Percentiles rank a stretch among this genome's conserved stretches.
These are phyloP conservation scores for Fusarium lyarnte DNA, from an alignment of 2,329 filamentous ascomycete genomes.

Conservation along the genomic window DNA sequence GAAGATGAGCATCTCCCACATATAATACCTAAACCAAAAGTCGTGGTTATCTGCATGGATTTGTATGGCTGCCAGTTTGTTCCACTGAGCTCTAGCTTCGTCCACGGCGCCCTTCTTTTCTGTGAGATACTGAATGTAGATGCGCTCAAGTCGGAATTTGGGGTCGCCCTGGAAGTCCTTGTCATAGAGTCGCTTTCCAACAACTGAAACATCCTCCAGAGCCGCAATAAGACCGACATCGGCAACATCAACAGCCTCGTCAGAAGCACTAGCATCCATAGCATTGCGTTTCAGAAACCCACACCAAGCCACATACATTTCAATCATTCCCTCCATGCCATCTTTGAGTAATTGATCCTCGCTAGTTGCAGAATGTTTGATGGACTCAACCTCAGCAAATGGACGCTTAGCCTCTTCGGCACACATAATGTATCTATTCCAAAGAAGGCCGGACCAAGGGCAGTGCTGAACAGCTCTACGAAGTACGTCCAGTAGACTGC, in stretches of 20 bases:
- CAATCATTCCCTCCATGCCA: constrained; percentile 87
- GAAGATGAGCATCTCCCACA: constrained; percentile 84
- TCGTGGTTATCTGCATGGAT: constrained; percentile 82
- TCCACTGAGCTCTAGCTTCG: constrained; percentile 81
- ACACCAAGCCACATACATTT: constrained; percentile 95
- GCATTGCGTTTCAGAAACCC: constrained; percentile 89
- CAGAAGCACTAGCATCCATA: constrained; percentile 75
- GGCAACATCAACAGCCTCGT: constrained; percentile 88
- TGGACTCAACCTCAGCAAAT: constrained; percentile 83
- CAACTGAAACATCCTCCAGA: constrained; percentile 84
- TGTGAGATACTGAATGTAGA: constrained; percentile 90
- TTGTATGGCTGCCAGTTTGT: constrained; percentile 70
- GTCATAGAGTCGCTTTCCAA: constrained; percentile 79
- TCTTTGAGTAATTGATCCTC: constrained; percentile 85
- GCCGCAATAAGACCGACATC: constrained; percentile 89
- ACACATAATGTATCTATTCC: constrained; percentile 87
- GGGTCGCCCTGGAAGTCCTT: constrained; percentile 84
- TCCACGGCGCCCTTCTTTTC: constrained; percentile 82
- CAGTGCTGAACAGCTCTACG: constrained; percentile 89
- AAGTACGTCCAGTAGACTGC: constrained; percentile 71
- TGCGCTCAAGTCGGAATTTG: constrained; percentile 86
- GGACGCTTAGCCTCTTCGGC: constrained; percentile 81
- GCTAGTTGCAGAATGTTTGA: constrained; percentile 92
- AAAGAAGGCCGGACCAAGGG: constrained; percentile 90
- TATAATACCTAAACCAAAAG: constrained; percentile 93